These are phyloP conservation scores for Pichia occidentalis DNA, from an alignment of 805 yeast genomes.

Conservation along the genomic window DNA sequence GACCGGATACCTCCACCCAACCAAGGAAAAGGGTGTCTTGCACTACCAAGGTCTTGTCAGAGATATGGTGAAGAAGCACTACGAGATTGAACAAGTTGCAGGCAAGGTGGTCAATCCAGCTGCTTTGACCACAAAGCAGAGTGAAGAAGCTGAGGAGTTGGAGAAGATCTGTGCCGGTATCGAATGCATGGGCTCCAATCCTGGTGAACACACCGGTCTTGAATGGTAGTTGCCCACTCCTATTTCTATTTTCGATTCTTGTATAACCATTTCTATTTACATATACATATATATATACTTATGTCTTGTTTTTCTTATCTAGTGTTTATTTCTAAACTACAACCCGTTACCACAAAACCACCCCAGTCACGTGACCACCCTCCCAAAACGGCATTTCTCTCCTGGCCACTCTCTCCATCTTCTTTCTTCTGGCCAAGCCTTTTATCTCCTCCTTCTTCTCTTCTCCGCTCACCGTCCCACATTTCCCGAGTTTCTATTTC, in stretches of 20 bases:
- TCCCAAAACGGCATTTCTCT: too few species aligned
- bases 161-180: constrained; percentile 44
- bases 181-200: constrained; percentile 43
- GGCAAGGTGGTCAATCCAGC: constrained; percentile 51
- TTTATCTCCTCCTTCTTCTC: too few species aligned
- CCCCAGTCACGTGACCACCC: too few species aligned
- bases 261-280: not conserved
- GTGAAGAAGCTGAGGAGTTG: constrained; percentile 41
- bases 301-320: too few species aligned
- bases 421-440: too few species aligned
- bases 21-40: constrained; percentile 52
- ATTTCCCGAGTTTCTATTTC: too few species aligned
- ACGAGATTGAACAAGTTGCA: constrained; percentile 35
- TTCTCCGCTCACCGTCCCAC: too few species aligned
- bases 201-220: constrained; percentile 25
- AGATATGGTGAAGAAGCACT: constrained; percentile 54
- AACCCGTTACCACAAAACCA: too few species aligned
- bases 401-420: too few species aligned
- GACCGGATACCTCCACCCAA: constrained; percentile 54
- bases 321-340: too few species aligned
- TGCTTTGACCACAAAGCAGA: constrained; percentile 34
- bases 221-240: constrained; percentile 21
- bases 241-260: not conserved
- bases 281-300: too few species aligned
- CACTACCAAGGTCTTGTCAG: constrained; percentile 49